Evolutionary conservation across 768 basidiomycete species (phyloP), one percentile per base, ranked within the genome.

Genomic region (Asterophora parasitica): DNA sequence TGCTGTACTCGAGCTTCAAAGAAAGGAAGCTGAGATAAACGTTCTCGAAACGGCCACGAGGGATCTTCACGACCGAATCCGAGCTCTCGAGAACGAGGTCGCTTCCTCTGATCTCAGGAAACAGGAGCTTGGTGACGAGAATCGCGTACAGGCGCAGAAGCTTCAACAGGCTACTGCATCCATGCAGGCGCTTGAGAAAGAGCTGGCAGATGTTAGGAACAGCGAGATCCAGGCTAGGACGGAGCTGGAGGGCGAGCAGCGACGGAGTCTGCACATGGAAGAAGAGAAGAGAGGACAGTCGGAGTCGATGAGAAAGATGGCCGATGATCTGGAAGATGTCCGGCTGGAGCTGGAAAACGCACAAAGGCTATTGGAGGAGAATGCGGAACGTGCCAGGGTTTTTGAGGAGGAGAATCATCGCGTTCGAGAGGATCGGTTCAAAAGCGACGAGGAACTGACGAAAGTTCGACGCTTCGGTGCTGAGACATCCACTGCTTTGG

Each of bases 81-180:
- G n/a, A 15, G 26, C 26, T 34, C 44, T 43, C 6, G 30, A 42
- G 15, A 38, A 33, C 7, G 47, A 51, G 26, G 46, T 56, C 36
- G 35, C 46, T 3, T 23, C 42, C 13, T 32, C 36, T 17, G 41
- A 44, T 6, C 46, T 40, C 44, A 36, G 44, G 17, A 54, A 44
- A n/a, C 42, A 32, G 31, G 49, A 50, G 20, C 43, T 51, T 4
- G 44, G 44, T 16, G 51, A 41, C n/a, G 51, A 55, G 28, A 52
- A 50, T 17, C 23, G 27, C 27, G 39, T 27, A 7, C 42, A 26
- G 39, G 44, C 20, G 13, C 48, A 46, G 39, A 19, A 35, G n/a
- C 7, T 46, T 2, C 11, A 34, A 32, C 20, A 20, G 27, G 15
- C n/a, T 16, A 27, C 34, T 37, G 37, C 17, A n/a, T 31, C n/a